Evolutionary conservation across 805 yeast species (phyloP).

Genomic region (Saitoella complicata): DNA sequence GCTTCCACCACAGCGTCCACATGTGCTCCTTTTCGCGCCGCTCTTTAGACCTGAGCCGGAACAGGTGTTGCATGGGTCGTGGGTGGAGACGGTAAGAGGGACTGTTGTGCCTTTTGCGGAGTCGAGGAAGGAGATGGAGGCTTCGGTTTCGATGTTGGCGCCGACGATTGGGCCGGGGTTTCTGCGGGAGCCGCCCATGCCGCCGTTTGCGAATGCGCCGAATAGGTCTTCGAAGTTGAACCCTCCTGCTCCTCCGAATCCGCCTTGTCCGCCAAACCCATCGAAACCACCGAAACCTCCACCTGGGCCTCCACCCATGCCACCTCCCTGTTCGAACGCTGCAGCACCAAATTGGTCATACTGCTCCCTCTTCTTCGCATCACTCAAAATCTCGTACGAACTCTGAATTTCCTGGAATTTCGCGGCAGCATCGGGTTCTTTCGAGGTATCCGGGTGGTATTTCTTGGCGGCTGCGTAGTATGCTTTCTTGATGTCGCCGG

Average conservation of each 20-base stretch:
- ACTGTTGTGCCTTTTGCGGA: slow-evolving; percentile 66
- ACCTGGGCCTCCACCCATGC: slow-evolving; percentile 33
- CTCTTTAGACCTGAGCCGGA: slow-evolving; percentile 70
- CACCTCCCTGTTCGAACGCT: slow-evolving; percentile 53
- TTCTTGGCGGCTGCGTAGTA: slow-evolving; percentile 86
- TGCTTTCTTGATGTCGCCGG: slow-evolving; percentile 84
- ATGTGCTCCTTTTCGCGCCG: slow-evolving; percentile 59
- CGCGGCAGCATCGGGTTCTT: slow-evolving; percentile 73
- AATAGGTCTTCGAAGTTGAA: slow-evolving; percentile 50
- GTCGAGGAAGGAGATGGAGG: slow-evolving; percentile 65
- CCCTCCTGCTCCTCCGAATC: slow-evolving; percentile 18
- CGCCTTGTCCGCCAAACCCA: slow-evolving; percentile 25
- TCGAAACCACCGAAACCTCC: slow-evolving; percentile 31
- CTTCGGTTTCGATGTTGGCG: slow-evolving; percentile 71
- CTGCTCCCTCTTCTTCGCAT: slow-evolving; percentile 69
- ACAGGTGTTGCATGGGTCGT: slow-evolving; percentile 67
- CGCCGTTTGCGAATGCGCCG: slow-evolving; percentile 34
- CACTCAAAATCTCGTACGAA: slow-evolving; percentile 76
- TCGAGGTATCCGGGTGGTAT: slow-evolving; percentile 92
- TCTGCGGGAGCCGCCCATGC: slow-evolving; percentile 20
- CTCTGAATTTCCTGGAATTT: slow-evolving; percentile 86
- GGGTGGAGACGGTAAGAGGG: slow-evolving; percentile 51
- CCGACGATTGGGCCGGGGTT: slow-evolving; percentile 41
- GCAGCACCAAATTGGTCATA: slow-evolving; percentile 85
- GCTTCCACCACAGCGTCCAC: slow-evolving; percentile 80